Percentiles rank a stretch among this genome's conserved stretches.
Conservation (phyloP, 257 asterid species). For the Solanum ossicruentum region DNA sequence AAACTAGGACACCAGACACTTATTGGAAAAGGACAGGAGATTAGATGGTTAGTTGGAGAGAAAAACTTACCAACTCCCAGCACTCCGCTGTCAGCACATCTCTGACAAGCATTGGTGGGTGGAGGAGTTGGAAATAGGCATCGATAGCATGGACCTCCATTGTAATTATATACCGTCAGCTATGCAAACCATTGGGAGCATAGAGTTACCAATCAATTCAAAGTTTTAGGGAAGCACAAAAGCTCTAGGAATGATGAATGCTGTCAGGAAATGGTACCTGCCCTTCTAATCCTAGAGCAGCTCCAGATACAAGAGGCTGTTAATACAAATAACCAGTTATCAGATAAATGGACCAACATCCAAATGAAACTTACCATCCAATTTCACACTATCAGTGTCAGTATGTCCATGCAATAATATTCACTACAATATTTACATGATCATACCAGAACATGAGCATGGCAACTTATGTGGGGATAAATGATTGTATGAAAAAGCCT, state of each 20-base stretch:
- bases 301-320: conserved; percentile 96
- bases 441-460: background rate
- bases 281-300: conserved; percentile 96
- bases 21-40: background rate
- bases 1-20: background rate
- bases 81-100: conserved; percentile 94
- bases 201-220: background rate
- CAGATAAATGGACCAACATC: conserved; percentile 7
- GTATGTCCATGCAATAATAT: background rate
- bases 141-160: conserved; percentile 93
- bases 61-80: conserved; percentile 78
- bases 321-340: conserved; percentile 3
- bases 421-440: background rate
- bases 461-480: background rate
- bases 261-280: conserved; percentile 45
- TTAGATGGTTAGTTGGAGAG: background rate
- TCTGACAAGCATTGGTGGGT: conserved; percentile 89
- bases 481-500: background rate
- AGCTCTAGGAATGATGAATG: background rate
- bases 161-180: conserved; percentile 85
- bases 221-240: background rate
- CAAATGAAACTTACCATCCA: background rate
- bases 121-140: conserved; percentile 97
- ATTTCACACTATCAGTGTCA: background rate
- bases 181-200: conserved; percentile 14